phyloP scores from a whole-genome alignment of 768 basidiomycete species.

The Russula lepida region DNA sequence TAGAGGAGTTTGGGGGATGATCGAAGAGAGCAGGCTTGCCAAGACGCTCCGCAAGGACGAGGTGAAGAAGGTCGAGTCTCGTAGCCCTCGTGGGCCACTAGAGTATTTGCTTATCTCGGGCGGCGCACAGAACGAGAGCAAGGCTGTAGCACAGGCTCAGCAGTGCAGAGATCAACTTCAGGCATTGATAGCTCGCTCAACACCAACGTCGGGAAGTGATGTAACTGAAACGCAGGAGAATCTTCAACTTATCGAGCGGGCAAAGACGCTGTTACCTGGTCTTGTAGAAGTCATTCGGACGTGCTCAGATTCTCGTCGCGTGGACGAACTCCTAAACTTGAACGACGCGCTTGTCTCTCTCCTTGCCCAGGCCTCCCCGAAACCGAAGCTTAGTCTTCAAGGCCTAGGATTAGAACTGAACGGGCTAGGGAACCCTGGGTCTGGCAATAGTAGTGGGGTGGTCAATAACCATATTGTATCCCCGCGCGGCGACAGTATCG shows the following conservation, averaged over 20 bases:
- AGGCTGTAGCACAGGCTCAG: conserved; percentile 41
- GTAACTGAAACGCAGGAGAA: conserved; percentile 18
- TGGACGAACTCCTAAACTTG: conserved; percentile 60
- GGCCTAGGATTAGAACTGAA: conserved; percentile 19
- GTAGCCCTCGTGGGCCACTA: conserved; percentile 20
- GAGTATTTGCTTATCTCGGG: conserved; percentile 17
- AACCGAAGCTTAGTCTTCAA: conserved; percentile 4
- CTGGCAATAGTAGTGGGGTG: background rate
- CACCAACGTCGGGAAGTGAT: conserved; percentile 21
- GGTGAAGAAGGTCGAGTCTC: conserved; percentile 43
- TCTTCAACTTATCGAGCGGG: conserved; percentile 40
- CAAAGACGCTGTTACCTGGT: conserved; percentile 44
- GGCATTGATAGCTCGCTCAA: conserved; percentile 21
- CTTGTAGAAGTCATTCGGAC: conserved; percentile 46
- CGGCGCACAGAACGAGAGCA: conserved; percentile 32
- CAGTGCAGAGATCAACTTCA: conserved; percentile 27
- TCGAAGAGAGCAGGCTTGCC: conserved; percentile 78
- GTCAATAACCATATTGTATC: background rate
- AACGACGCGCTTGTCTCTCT: conserved; percentile 63
- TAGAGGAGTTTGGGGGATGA: conserved; percentile 77
- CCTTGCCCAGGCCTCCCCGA: conserved; percentile 34
- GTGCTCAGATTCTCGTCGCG: conserved; percentile 46
- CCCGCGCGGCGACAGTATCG: background rate
- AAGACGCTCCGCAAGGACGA: conserved; percentile 53
- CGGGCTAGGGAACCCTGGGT: background rate